phyloP scores from a whole-genome alignment of 192 early-diverging fungal species.

The Entophlyctis luteolus region DNA sequence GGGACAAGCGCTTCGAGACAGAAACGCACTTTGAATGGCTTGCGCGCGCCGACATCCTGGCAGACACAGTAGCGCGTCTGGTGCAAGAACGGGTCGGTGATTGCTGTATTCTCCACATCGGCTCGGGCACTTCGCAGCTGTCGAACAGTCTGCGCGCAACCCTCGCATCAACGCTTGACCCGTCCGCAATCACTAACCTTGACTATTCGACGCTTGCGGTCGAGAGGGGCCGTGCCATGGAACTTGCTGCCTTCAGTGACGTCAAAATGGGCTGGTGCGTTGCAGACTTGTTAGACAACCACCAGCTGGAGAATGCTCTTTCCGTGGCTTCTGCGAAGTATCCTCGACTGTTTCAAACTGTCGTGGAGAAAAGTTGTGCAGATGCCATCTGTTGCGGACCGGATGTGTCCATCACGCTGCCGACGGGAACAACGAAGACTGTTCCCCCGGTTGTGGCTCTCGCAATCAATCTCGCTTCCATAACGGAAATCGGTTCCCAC shows the following conservation, averaged over 20 bases:
- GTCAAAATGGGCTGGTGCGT: background rate
- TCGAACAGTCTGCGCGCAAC: background rate
- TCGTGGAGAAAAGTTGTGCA: slow-evolving; percentile 20
- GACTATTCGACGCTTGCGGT: slow-evolving; percentile 12
- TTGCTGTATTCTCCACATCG: slow-evolving; percentile 1
- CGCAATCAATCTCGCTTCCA: background rate
- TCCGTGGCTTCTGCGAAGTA: background rate
- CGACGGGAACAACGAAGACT: background rate
- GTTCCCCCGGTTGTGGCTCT: background rate
- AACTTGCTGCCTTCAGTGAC: background rate
- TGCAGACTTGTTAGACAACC: background rate
- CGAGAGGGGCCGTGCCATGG: background rate
- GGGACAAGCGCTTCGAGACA: slow-evolving; percentile 11
- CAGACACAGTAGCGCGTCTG: background rate
- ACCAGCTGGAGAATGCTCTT: background rate
- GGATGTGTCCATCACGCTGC: background rate
- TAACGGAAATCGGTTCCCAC: background rate
- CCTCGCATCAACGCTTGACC: background rate
- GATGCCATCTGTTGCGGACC: slow-evolving; percentile 14
- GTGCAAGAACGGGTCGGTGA: background rate
- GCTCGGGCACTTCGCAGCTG: slow-evolving; percentile 6
- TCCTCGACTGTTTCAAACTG: background rate
- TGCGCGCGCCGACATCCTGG: background rate
- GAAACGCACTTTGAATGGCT: slow-evolving; percentile 18
- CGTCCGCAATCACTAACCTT: background rate